Conservation (phyloP, 768 basidiomycete species). For the Russula vinacea region DNA sequence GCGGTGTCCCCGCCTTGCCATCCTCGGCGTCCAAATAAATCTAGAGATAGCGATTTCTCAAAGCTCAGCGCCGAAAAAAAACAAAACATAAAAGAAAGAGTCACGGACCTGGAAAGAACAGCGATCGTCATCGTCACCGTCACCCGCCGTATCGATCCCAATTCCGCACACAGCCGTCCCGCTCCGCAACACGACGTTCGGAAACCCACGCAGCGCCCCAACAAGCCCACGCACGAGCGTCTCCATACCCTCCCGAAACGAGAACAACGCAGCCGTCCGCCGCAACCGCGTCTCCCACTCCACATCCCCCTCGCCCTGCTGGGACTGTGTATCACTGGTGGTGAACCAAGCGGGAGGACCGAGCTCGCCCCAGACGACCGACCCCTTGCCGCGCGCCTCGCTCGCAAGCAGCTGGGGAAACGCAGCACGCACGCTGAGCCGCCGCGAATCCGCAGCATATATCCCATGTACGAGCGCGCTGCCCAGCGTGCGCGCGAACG, state of each 20-base stretch:
- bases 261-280: constrained; percentile 65
- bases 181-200: constrained; percentile 58
- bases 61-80: neutral
- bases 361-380: constrained; percentile 61
- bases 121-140: constrained; percentile 32
- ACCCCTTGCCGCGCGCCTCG: constrained; percentile 65
- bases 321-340: constrained; percentile 18
- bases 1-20: neutral
- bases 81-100: neutral
- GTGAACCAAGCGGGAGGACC: constrained; percentile 31
- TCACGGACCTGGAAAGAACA: constrained; percentile 46
- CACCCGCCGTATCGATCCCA: constrained; percentile 32
- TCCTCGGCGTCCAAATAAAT: constrained; percentile 35
- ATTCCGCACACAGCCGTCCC: constrained; percentile 44
- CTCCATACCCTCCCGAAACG: constrained; percentile 73
- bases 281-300: constrained; percentile 43
- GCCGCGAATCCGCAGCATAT: constrained; percentile 80
- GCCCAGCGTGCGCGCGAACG: constrained; percentile 68
- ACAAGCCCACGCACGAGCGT: constrained; percentile 60
- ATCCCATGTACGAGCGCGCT: constrained; percentile 88
- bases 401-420: constrained; percentile 73
- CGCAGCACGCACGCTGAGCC: constrained; percentile 70
- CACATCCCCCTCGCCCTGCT: constrained; percentile 40
- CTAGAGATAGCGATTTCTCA: constrained; percentile 24
- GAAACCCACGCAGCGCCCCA: constrained; percentile 41